These are phyloP conservation scores for Phytophthora pini DNA, from an alignment of 352 stramenopile genomes.

Conservation along the genomic window DNA sequence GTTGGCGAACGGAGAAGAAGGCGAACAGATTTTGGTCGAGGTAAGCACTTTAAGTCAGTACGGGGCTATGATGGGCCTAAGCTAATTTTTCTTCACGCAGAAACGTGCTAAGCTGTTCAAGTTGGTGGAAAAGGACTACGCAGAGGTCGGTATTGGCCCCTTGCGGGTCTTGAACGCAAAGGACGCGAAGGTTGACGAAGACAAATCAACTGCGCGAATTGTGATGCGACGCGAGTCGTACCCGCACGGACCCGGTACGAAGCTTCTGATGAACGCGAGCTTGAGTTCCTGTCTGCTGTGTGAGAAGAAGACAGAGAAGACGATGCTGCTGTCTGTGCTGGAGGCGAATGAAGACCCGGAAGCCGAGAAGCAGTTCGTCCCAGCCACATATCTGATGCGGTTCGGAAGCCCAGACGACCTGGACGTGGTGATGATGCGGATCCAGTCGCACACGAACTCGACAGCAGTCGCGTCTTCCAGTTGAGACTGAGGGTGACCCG, in stretches of 20 bases:
- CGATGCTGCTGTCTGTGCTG: conserved; percentile 71
- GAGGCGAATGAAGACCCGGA: conserved; percentile 49
- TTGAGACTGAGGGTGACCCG: conserved; percentile 30
- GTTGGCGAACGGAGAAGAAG: conserved; percentile 80
- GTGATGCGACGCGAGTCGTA: conserved; percentile 88
- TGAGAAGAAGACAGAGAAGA: conserved; percentile 81
- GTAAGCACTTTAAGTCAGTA: conserved; percentile 20
- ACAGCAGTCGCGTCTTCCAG: conserved; percentile 31
- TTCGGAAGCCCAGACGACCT: conserved; percentile 70
- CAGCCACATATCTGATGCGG: conserved; percentile 77
- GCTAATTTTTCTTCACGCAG: conserved; percentile 27
- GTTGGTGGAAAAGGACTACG: conserved; percentile 75
- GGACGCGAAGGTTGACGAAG: conserved; percentile 43
- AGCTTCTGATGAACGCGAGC: conserved; percentile 77
- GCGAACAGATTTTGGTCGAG: conserved; percentile 73
- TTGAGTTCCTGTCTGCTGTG: conserved; percentile 68
- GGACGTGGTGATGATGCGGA: conserved; percentile 50
- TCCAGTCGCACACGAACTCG: conserved; percentile 49
- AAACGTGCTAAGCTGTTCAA: conserved; percentile 87
- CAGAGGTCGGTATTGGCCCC: conserved; percentile 78
- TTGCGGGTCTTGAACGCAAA: conserved; percentile 67
- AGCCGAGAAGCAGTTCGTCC: conserved; percentile 55
- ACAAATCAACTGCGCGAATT: conserved; percentile 59
- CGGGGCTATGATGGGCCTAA: background rate
- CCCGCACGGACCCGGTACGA: conserved; percentile 69